These are phyloP conservation scores for Phlebiopsis flavidoalba DNA, from an alignment of 768 basidiomycete species.

Conservation along the genomic window DNA sequence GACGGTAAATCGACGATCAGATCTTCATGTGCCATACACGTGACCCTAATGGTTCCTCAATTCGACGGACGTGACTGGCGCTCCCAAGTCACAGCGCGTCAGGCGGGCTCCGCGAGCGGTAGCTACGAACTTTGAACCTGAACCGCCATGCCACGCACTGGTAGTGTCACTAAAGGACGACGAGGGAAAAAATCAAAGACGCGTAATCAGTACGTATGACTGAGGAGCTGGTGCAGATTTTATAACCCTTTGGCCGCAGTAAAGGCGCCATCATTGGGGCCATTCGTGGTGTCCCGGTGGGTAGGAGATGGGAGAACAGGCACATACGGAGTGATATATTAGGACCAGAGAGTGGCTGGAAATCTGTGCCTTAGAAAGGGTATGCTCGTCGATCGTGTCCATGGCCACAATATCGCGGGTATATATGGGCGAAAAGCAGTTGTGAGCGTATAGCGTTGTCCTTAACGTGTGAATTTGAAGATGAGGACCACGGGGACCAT, in stretches of 20 bases:
- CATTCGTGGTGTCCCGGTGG: not conserved
- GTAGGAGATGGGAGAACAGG: not conserved
- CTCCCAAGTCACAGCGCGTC: too few species aligned
- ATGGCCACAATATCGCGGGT: slow-evolving; percentile 1
- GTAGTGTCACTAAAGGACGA: too few species aligned
- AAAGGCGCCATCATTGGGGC: not conserved
- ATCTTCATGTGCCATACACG: too few species aligned
- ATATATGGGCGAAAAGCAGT: slow-evolving; percentile 7
- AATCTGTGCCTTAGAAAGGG: not conserved
- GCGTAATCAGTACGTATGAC: not conserved
- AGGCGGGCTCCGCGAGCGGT: too few species aligned
- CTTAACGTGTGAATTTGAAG: not conserved
- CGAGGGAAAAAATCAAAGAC: not conserved
- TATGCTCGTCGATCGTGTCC: not conserved
- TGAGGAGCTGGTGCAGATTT: not conserved
- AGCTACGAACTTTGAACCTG: too few species aligned
- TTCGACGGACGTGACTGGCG: too few species aligned
- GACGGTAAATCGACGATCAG: too few species aligned
- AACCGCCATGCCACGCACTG: too few species aligned
- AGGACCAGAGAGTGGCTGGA: too few species aligned
- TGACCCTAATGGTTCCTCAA: too few species aligned
- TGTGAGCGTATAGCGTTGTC: slow-evolving; percentile 9
- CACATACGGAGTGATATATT: not conserved
- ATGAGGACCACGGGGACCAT: slow-evolving; percentile 9
- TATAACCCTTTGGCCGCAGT: not conserved